Percentiles rank a stretch among this genome's conserved stretches.
phyloP scores from a whole-genome alignment of 495 filamentous ascomycete genomes.

The Chaetomium cochliodes region DNA sequence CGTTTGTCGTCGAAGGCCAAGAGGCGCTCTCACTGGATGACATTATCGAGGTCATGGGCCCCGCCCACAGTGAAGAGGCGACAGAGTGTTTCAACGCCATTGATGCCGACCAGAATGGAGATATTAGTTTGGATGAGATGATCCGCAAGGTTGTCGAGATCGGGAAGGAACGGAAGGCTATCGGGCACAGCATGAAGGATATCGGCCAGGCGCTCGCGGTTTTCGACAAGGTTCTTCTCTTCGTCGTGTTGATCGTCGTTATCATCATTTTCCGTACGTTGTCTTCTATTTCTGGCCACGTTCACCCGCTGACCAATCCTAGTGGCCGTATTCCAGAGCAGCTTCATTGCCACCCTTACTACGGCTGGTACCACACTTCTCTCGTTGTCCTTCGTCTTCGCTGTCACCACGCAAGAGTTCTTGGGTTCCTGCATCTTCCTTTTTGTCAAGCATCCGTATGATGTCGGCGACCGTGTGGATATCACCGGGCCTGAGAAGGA shows the following conservation, averaged over 20 bases:
- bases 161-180: slow-evolving; percentile 76
- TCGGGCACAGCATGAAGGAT: slow-evolving; percentile 91
- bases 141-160: slow-evolving; percentile 80
- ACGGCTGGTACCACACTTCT: slow-evolving; percentile 94
- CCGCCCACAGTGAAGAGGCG: slow-evolving; percentile 66
- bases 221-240: slow-evolving; percentile 77
- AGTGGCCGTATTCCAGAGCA: slow-evolving; percentile 81
- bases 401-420: slow-evolving; percentile 87
- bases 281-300: too few species aligned
- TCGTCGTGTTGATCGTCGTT: slow-evolving; percentile 73
- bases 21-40: slow-evolving; percentile 78
- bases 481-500: slow-evolving; percentile 61
- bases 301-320: slow-evolving; percentile 17
- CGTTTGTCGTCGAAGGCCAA: slow-evolving; percentile 87
- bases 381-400: slow-evolving; percentile 91
- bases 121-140: slow-evolving; percentile 94
- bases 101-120: slow-evolving; percentile 87
- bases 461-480: slow-evolving; percentile 92
- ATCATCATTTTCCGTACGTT: slow-evolving; percentile 79
- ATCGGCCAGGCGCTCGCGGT: slow-evolving; percentile 92
- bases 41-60: slow-evolving; percentile 81
- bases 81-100: slow-evolving; percentile 77
- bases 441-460: slow-evolving; percentile 90
- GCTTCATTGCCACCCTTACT: slow-evolving; percentile 81
- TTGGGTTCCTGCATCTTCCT: slow-evolving; percentile 96